Evolutionary conservation across 257 asterid species (phyloP), one percentile per base, ranked within the genome.

Genomic region (Haberlea rhodopensis): DNA sequence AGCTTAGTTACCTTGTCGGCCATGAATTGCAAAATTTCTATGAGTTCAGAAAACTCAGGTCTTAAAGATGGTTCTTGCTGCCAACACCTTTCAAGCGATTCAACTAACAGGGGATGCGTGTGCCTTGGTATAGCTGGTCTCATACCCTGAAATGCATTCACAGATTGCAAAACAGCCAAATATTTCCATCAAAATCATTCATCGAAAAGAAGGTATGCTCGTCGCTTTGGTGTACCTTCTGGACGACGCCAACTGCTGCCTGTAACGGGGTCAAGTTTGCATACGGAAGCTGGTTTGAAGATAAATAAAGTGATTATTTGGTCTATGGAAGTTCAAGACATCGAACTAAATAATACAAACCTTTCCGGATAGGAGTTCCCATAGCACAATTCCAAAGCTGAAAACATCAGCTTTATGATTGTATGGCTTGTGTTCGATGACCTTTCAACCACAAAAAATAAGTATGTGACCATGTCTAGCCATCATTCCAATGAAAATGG

Each of bases 361-460:
- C 95, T 90, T 85, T 75, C 90, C 90, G 0, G 95, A 79, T 66
- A 85, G 84, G 73, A 90, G 84, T 70, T 90, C 97, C 96, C 97
- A 90, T 9, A 90, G 78, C 45, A 84, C 76, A 19, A 90, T 74
- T 58, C 90, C 96, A 9, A 83, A 90, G 81, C 97, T 90, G 76
- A 80, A 90, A 57, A 85, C 88, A 76, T 90, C 97, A 18, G 88
- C 96, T 73, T 85, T 90, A 46, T 88, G 95, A 71, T 82, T 80
- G 73, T 90, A 90, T 0, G 96, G 90, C 73, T 71, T 79, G 77
- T 90, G 97, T 71, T 82, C 97, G 22, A 90, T 87, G 62, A 90
- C 92, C 97, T 90, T 77, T 34, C 60, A 40, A 72, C n/a, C 45
- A 58, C 20, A 9, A 62, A 80, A 64, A 2, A 60, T 0, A 56